Evolutionary conservation across 805 yeast genomes (phyloP).

Genomic region (Sugiyamaella chiloensis): DNA sequence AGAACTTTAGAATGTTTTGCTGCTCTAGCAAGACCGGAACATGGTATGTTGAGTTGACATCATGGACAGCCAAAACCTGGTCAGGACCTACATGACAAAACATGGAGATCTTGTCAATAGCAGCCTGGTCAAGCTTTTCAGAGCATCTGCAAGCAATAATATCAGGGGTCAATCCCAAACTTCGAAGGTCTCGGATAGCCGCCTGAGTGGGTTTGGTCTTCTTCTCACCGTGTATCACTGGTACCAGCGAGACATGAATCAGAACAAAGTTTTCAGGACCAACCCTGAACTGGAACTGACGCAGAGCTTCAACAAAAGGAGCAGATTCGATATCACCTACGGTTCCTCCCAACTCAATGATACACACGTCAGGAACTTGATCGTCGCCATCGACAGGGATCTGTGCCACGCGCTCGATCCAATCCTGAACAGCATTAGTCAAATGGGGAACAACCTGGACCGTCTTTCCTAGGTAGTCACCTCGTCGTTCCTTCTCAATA

Average conservation of each 20-base stretch:
- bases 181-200: constrained; percentile 94
- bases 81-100: constrained; percentile 99
- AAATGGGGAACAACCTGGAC: constrained; percentile 99
- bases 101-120: constrained; percentile 97
- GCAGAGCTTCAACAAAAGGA: constrained; percentile 96
- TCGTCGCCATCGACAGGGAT: constrained; percentile 91
- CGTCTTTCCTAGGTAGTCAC: constrained; percentile 98
- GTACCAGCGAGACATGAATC: constrained; percentile 94
- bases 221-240: constrained; percentile 98
- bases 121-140: constrained; percentile 71
- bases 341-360: constrained; percentile 97
- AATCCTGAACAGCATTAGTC: constrained; percentile 95
- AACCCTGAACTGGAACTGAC: constrained; percentile 98
- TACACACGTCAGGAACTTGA: constrained; percentile 90
- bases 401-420: constrained; percentile 91
- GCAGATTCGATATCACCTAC: constrained; percentile 99
- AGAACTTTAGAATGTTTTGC: constrained; percentile 75
- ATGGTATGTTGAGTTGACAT: constrained; percentile 94
- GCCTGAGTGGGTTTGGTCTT: constrained; percentile 99
- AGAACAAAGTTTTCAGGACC: constrained; percentile 91
- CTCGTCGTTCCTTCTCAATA: constrained; percentile 89
- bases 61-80: constrained; percentile 95
- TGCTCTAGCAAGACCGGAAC: constrained; percentile 89
- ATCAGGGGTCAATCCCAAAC: constrained; percentile 91
- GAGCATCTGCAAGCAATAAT: constrained; percentile 98